Base-by-base conservation (phyloP, 495 filamentous ascomycete genomes). In the Podospora didyma region DNA sequence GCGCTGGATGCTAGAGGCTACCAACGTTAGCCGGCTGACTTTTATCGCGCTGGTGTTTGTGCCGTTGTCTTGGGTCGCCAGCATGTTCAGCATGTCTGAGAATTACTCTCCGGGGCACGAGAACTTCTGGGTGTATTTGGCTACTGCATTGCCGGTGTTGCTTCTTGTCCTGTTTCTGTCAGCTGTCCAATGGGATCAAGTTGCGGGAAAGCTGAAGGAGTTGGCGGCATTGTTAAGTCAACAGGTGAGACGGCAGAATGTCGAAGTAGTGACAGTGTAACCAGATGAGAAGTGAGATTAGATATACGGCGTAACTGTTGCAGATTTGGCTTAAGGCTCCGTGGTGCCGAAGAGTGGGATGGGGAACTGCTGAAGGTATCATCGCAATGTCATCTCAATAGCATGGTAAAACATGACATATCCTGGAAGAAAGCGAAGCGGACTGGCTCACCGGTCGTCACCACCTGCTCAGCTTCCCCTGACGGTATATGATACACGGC, bases 1-100 rank as follows among this genome's bases (percentile, higher is more conserved):
- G 12, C 55, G 49, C 55, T 51, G 19, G 20, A 51, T 57, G 46
- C 20, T 50, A 7, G 69, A 73, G 49, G 57, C 72, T 19, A 57
- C 64, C 24, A 68, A 70, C 42, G 67, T 74, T 22, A 69, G 53
- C 16, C 61, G 69, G 20, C 45, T 75, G 31, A 75, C 73, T 7
- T 53, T 62, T 34, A 60, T 74, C 12, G 69, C 71, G 9, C 55
- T 75, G 16, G 45, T 74, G 6, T 76, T 76, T 48, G 61, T 76
- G n/a, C 72, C 70, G 34, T 52, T 71, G 48, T 64, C 61, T 0
- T 74, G 64, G 49, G 66, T 73, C 3, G 53, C 73, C 4, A 65
- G 67, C 35, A 31, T 74, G 10, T 74, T 74, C 37, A 72, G 69
- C 46, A 74, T 76, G 72, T 39, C 47, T 31, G 55, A 57, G 2